Evolutionary conservation across 345 rosid species (phyloP).

Genomic region (Eucalyptus microcorys): DNA sequence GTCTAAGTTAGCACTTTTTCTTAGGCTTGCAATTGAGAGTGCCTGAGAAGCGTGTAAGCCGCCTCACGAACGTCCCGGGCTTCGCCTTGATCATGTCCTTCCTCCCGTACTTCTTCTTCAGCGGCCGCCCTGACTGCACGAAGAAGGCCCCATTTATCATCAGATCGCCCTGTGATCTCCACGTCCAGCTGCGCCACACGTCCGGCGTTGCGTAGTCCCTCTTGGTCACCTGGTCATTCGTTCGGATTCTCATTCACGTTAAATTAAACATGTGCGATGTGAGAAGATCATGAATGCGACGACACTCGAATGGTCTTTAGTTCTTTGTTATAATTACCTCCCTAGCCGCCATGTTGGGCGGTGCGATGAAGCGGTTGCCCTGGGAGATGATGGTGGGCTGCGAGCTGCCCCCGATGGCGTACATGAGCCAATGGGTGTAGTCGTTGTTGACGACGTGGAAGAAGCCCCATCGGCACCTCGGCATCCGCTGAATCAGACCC

Average conservation of each 20-base stretch:
- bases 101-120: not conserved
- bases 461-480: constrained; percentile 36
- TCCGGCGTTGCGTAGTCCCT: constrained; percentile 26
- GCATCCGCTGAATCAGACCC: constrained; percentile 49
- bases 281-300: not conserved
- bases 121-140: constrained; percentile 34
- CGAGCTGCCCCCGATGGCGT: constrained; percentile 47
- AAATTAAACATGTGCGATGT: not conserved
- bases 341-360: constrained; percentile 15
- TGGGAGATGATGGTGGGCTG: constrained; percentile 40
- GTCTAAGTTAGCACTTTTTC: not conserved
- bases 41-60: constrained; percentile 43
- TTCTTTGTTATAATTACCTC: constrained; percentile 15
- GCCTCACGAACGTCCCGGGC: constrained; percentile 28
- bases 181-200: constrained; percentile 50
- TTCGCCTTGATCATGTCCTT: constrained; percentile 19
- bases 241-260: not conserved
- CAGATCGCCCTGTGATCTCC: constrained; percentile 67
- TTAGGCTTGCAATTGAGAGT: constrained; percentile 23
- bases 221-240: constrained; percentile 33
- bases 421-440: constrained; percentile 53
- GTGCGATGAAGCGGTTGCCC: constrained; percentile 51
- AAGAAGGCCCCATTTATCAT: constrained; percentile 61
- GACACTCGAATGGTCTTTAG: not conserved
- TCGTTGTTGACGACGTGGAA: constrained; percentile 52